phyloP scores from a whole-genome alignment of 2,329 filamentous ascomycete species.

The Alternaria arbusti region DNA sequence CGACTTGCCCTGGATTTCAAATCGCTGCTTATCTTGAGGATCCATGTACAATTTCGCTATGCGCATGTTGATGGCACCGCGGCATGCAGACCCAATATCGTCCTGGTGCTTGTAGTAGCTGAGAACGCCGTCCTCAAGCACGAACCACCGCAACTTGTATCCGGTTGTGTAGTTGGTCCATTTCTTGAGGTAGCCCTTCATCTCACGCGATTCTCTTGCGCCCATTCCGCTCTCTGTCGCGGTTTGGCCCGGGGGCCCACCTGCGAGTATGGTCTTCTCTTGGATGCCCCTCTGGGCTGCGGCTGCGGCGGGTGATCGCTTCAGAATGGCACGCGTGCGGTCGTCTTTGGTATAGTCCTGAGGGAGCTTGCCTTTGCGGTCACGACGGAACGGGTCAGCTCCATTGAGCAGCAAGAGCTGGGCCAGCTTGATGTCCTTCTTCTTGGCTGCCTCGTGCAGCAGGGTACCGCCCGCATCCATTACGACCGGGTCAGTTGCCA shows the following conservation, averaged over 20 bases:
- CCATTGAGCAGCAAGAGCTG: conserved; percentile 91
- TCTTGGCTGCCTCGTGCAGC: conserved; percentile 89
- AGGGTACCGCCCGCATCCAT: conserved; percentile 86
- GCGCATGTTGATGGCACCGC: conserved; percentile 97
- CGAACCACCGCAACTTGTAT: conserved; percentile 97
- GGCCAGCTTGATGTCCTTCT: conserved; percentile 84
- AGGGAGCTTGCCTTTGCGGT: conserved; percentile 92
- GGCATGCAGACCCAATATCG: conserved; percentile 92
- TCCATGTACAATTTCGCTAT: conserved; percentile 97
- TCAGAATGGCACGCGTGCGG: conserved; percentile 82
- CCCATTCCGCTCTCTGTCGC: conserved; percentile 67
- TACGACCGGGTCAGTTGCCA: conserved; percentile 80
- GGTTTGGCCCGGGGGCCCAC: conserved; percentile 64
- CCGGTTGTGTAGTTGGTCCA: conserved; percentile 99
- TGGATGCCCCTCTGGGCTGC: conserved; percentile 95
- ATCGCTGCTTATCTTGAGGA: conserved; percentile 93
- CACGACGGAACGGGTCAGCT: conserved; percentile 92
- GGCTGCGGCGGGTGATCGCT: conserved; percentile 91
- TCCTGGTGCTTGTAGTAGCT: conserved; percentile 99
- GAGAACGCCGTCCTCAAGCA: conserved; percentile 93
- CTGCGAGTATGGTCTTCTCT: conserved; percentile 93
- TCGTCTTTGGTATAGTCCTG: conserved; percentile 98
- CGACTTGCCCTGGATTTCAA: conserved; percentile 97
- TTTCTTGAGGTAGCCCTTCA: conserved; percentile 99
- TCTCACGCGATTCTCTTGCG: conserved; percentile 88